Base-by-base conservation (phyloP, 331 rosid species). In the Quercus tomentella region DNA sequence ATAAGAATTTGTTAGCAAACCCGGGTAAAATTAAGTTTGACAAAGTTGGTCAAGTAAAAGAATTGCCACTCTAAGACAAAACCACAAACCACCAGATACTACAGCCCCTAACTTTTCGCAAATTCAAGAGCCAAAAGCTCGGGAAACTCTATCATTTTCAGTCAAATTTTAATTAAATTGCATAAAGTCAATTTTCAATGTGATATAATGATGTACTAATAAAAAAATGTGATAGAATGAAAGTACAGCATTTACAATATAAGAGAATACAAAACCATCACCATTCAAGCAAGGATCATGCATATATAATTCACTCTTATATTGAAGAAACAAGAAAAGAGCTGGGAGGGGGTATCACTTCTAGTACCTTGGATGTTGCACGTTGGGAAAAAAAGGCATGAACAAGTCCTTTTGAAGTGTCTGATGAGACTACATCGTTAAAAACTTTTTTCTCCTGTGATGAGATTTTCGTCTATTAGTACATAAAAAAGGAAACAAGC, bases 381-480 rank as follows among this genome's bases (percentile, higher is more conserved):
- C 97, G 97, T 82, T 93, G 99, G 51, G 97, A 90, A 84, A 96
- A 96, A 89, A 93, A 96, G 63, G 89, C 84, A 75, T 96, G 93
- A 77, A 96, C 91, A 79, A 96, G 96, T 82, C 92, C 93, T 85
- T 86, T 93, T 43, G 98, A 45, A 22, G 98, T 96, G 84, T 93
- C 93, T 16, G 98, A 88, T 67, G 79, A 4, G 68, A 93, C 93
- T 66, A 93, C 72, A 74, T 86, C 60, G 85, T 89, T 90, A 76
- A 92, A 93, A 30, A 88, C 84, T 79, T 88, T 94, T 2, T 94
- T 84, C 87, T 96, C 99, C 99, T 96, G 92, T 86, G 72, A 88
- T 78, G 17, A 74, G n/a, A 76, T 83, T 66, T 30, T 77, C 17
- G 67, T 25, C 52, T 58, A 65, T 88, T 82, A 88, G 82, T 51